Base-by-base conservation (phyloP, 2,329 filamentous ascomycete species). In the Daldinia sp. region DNA sequence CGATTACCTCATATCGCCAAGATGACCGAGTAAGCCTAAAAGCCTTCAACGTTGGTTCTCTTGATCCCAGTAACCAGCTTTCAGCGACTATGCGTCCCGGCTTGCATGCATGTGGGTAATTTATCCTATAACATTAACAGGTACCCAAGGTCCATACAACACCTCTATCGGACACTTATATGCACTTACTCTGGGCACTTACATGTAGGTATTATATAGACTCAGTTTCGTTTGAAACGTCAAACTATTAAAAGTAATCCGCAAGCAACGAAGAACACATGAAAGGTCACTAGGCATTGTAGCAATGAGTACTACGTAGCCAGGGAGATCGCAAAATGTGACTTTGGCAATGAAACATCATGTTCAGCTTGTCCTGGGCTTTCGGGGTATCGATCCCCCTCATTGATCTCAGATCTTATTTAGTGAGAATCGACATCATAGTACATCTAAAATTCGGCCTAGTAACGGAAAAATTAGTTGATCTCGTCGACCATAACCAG, bases 351-450 rank as follows among this genome's bases (percentile, higher is more conserved):
- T 69, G 62, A 60, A 61, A 59, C 59, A 65, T 33, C 18, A 33
- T 4, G 39, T 56, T 68, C 57, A 56, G 58, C 35, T 23, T 23
- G 42, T 53, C 39, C 46, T 51, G 26, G 26, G 46, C 46, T 51
- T 51, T 15, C 15, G 3, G 35, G 54, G 50, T 46, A 54, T 67
- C 50, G 67, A 64, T 67, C 60, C 58, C 61, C 59, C 69, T 68
- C 62, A 54, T 15, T 66, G 61, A 65, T 66, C 55, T 63, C 35
- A 66, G 69, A 69, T 71, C 60, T 60, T 26, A 35, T 63, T 70
- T 70, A 70, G 20, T 53, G 26, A 46, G 7, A 54, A 18, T 26
- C 50, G 65, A 73, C 69, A 73, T 72, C 70, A 69, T 72, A 67
- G 59, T 70, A 70, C 71, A 67, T 67, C 26, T 48, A 46, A 15